Evolutionary conservation across 345 rosid genomes (phyloP).

Genomic region (Aquilaria malaccensis): DNA sequence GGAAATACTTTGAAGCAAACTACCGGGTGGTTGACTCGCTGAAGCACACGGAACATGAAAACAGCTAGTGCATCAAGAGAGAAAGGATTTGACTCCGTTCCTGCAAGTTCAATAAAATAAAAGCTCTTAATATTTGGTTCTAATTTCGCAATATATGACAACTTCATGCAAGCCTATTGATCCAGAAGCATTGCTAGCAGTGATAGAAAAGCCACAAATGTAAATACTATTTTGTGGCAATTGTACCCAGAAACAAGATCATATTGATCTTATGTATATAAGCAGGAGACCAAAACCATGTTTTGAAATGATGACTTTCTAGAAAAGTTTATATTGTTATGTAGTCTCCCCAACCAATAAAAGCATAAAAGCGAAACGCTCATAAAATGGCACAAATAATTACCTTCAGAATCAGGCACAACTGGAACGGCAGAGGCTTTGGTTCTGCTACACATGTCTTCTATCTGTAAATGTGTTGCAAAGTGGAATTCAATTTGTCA

Average conservation of each 20-base stretch:
- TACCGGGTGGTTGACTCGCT: constrained; percentile 90
- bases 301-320: background rate
- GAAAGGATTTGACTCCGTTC: constrained; percentile 81
- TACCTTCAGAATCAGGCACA: constrained; percentile 89
- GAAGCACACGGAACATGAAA: constrained; percentile 86
- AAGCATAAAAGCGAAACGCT: constrained; percentile 3
- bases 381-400: background rate
- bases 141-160: too few relatives aligned
- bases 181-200: too few relatives aligned
- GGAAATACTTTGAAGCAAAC: constrained; percentile 10
- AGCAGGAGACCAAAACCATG: too few relatives aligned
- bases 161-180: too few relatives aligned
- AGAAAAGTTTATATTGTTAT: background rate
- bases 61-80: constrained; percentile 89
- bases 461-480: constrained; percentile 48
- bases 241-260: too few relatives aligned
- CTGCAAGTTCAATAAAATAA: constrained; percentile 29
- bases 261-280: too few relatives aligned
- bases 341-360: constrained; percentile 5
- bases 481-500: background rate
- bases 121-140: background rate
- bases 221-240: too few relatives aligned
- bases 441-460: constrained; percentile 70
- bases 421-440: constrained; percentile 85
- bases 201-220: too few relatives aligned